phyloP scores from a whole-genome alignment of 2,329 filamentous ascomycete species.

The Truncatella angustata region DNA sequence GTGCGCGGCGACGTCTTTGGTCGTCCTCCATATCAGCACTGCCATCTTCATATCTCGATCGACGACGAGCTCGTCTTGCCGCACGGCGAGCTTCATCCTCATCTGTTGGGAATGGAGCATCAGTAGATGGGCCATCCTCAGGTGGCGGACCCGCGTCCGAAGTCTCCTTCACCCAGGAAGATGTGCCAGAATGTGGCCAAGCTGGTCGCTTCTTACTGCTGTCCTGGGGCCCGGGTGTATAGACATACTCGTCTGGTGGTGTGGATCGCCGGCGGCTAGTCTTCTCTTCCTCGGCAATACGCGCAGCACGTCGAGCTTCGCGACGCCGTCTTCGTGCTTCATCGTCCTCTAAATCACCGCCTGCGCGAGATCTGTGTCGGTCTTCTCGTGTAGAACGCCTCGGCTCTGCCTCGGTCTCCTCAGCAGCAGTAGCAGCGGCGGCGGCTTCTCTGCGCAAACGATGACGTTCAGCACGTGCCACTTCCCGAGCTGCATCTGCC shows the following conservation, averaged over 20 bases:
- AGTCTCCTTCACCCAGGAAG: constrained; percentile 65
- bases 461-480: constrained; percentile 38
- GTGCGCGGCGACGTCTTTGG: constrained; percentile 35
- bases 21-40: constrained; percentile 41
- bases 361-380: constrained; percentile 45
- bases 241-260: constrained; percentile 43
- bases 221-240: constrained; percentile 36
- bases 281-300: constrained; percentile 36
- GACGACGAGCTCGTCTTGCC: constrained; percentile 43
- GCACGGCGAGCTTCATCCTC: constrained; percentile 51
- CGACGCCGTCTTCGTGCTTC: constrained; percentile 53
- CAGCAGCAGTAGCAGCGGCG: constrained; percentile 37
- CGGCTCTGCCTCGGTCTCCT: constrained; percentile 47
- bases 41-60: constrained; percentile 39
- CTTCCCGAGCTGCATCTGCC: constrained; percentile 37
- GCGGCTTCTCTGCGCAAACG: constrained; percentile 40
- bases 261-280: constrained; percentile 39
- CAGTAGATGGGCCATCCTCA: constrained; percentile 35
- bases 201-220: constrained; percentile 35
- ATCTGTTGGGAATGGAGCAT: constrained; percentile 35
- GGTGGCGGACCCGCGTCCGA: constrained; percentile 61
- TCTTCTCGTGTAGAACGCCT: constrained; percentile 33
- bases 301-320: constrained; percentile 48
- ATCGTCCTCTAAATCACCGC: constrained; percentile 46
- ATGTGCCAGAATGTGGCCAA: constrained; percentile 64